A percentile compares a stretch with the other conserved stretches of the same genome.
Evolutionary conservation across 441 rosid genomes (phyloP).

Genomic region (Jatropha multifida): DNA sequence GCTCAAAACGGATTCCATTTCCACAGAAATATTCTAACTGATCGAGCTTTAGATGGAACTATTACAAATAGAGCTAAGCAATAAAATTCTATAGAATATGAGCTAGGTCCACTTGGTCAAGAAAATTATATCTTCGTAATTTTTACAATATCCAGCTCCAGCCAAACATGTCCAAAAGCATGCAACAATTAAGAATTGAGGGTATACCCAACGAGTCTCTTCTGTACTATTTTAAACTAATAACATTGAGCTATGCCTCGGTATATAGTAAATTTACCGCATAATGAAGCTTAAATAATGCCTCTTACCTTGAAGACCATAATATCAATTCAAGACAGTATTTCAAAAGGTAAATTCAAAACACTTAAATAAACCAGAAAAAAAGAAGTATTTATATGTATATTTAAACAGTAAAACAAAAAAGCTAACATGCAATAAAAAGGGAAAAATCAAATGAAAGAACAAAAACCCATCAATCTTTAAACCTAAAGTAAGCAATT

Average conservation of each 20-base stretch:
- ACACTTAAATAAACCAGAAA: background rate
- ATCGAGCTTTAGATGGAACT: background rate
- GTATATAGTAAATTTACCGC: background rate
- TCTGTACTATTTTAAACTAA: background rate
- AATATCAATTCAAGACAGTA: background rate
- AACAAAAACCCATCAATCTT: constrained; percentile 14
- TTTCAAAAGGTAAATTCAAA: constrained; percentile 1
- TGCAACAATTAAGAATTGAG: background rate
- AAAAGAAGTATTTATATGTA: background rate
- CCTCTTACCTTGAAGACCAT: background rate
- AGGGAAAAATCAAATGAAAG: background rate
- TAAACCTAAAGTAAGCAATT: constrained; percentile 14
- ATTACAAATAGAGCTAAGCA: background rate
- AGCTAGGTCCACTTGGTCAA: background rate
- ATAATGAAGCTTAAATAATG: background rate
- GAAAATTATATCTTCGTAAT: background rate
- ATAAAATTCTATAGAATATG: background rate
- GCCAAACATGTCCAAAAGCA: background rate
- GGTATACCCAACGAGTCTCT: background rate
- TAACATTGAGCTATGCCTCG: background rate
- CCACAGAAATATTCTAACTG: background rate
- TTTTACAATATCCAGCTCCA: background rate
- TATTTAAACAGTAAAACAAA: background rate
- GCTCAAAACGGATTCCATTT: background rate
- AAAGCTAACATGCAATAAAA: background rate